phyloP scores from a whole-genome alignment of 176 grass and related monocot species.

The Oryza punctata region DNA sequence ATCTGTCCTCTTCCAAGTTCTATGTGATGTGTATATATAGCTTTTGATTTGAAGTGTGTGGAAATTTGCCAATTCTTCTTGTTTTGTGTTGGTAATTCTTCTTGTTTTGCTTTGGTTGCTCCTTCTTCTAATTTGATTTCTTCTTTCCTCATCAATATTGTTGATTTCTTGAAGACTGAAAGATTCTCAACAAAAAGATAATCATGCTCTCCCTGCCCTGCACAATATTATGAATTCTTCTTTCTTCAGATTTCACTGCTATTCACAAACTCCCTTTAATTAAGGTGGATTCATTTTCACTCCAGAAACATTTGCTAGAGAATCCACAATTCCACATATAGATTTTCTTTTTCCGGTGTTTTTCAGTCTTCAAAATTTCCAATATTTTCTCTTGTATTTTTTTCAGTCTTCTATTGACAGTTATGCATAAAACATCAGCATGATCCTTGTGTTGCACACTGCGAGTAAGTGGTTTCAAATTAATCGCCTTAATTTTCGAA shows the following conservation, averaged over 20 bases:
- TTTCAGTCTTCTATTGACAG: neutral
- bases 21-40: neutral
- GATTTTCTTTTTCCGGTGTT: neutral
- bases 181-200: neutral
- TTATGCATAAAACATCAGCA: neutral
- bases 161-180: conserved; percentile 11
- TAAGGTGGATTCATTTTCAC: neutral
- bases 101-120: neutral
- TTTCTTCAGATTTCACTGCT: conserved; percentile 2
- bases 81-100: neutral
- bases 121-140: neutral
- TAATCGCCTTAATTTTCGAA: neutral
- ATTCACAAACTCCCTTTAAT: neutral
- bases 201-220: neutral
- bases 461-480: conserved; percentile 26
- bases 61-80: neutral
- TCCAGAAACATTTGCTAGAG: neutral
- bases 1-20: neutral
- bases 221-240: neutral
- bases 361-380: neutral
- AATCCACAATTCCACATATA: neutral
- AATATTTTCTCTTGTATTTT: neutral
- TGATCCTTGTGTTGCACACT: neutral
- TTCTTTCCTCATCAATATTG: neutral
- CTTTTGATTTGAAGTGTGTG: neutral